Evolutionary conservation across 148 eudicot genomes (phyloP).

Genomic region (Vaccinium corymbosum): DNA sequence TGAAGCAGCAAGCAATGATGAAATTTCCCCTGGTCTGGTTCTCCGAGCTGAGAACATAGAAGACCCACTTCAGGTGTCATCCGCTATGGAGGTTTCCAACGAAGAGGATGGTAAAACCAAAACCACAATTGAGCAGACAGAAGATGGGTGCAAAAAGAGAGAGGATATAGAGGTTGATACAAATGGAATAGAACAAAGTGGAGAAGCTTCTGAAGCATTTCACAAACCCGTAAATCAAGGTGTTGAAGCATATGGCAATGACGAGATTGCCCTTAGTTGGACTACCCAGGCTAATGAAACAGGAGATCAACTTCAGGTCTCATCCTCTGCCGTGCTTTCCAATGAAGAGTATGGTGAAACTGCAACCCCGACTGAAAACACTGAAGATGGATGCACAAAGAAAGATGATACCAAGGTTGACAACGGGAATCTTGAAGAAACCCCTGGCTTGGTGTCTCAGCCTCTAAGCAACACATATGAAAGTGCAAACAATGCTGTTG

Average conservation of each 20-base stretch:
- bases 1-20: conserved; percentile 10
- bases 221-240: background rate
- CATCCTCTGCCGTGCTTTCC: background rate
- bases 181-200: background rate
- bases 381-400: conserved; percentile 3
- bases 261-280: background rate
- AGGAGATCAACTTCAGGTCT: conserved; percentile 12
- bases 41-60: conserved; percentile 9
- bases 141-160: conserved; percentile 7
- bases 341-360: background rate
- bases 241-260: background rate
- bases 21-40: background rate
- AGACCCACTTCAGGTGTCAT: background rate
- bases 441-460: background rate
- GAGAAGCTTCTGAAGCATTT: background rate
- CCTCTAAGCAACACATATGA: background rate
- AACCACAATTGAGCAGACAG: background rate
- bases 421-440: background rate
- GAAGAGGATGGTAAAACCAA: background rate
- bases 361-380: background rate
- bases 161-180: background rate
- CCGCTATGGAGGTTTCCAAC: background rate
- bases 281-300: background rate
- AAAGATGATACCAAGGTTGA: background rate
- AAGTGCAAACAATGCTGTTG: background rate